phyloP scores from a whole-genome alignment of 331 rosid species.

The Cydonia oblonga region DNA sequence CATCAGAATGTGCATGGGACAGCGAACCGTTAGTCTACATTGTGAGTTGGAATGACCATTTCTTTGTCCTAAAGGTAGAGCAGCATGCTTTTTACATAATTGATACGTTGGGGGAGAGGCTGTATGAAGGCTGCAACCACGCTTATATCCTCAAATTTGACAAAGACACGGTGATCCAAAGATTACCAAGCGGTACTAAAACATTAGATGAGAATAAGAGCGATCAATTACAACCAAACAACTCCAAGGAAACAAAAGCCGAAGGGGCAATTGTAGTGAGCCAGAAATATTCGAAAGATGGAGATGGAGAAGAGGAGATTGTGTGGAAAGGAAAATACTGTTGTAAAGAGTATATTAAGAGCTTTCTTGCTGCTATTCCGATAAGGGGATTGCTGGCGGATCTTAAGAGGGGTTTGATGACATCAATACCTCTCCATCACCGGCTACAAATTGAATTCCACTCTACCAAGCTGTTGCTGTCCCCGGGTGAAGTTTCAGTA shows the following conservation, averaged over 20 bases:
- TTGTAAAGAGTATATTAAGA: conserved; percentile 95
- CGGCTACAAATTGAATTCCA: conserved; percentile 86
- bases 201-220: background rate
- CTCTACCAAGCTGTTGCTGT: conserved; percentile 36
- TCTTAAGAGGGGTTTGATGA: conserved; percentile 75
- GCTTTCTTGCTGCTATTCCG: conserved; percentile 98
- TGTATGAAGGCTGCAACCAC: conserved; percentile 86
- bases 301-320: conserved; percentile 35
- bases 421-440: conserved; percentile 78
- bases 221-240: background rate
- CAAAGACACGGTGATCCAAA: conserved; percentile 31
- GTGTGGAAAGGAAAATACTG: conserved; percentile 80
- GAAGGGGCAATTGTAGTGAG: background rate
- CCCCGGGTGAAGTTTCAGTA: background rate
- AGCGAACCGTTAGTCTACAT: conserved; percentile 57
- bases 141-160: conserved; percentile 88
- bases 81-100: conserved; percentile 69
- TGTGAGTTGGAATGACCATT: conserved; percentile 97
- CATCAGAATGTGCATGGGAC: conserved; percentile 29
- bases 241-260: conserved; percentile 16
- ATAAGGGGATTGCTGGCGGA: conserved; percentile 87
- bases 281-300: background rate
- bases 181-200: conserved; percentile 2
- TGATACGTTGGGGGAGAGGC: conserved; percentile 93
- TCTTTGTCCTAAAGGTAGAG: conserved; percentile 88